Conservation (phyloP, 768 basidiomycete genomes). For the Russula compacta region DNA sequence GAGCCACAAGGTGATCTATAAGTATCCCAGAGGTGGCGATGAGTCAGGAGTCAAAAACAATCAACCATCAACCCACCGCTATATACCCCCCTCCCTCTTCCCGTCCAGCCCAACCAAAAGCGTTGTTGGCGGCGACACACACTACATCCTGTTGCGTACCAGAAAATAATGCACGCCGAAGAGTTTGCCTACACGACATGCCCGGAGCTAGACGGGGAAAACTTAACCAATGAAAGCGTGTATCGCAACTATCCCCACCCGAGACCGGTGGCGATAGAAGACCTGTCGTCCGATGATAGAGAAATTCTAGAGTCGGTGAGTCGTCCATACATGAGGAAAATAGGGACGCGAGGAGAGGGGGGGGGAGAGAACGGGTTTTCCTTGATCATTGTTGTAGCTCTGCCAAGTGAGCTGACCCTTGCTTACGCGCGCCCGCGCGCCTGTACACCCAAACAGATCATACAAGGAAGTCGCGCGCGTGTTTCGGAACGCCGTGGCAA, state of each 20-base stretch:
- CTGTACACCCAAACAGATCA: not conserved
- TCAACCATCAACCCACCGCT: not conserved
- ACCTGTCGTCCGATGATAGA: not conserved
- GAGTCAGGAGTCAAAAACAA: not conserved
- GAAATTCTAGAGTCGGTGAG: slow-evolving; percentile 9
- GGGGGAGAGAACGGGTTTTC: no score
- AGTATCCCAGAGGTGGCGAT: not conserved
- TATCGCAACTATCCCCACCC: slow-evolving; percentile 8
- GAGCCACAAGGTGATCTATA: slow-evolving; percentile 12
- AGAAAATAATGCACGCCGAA: slow-evolving; percentile 1
- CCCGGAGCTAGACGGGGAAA: slow-evolving; percentile 8
- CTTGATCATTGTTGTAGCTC: not conserved
- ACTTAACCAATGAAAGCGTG: not conserved
- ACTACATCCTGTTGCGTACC: not conserved
- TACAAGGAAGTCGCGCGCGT: slow-evolving; percentile 4
- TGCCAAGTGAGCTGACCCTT: not conserved
- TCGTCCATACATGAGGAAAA: not conserved
- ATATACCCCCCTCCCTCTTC: not conserved
- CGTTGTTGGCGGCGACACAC: not conserved
- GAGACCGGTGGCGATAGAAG: slow-evolving; percentile 5
- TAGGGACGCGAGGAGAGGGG: no score
- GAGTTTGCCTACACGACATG: not conserved
- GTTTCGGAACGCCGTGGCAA: slow-evolving; percentile 13
- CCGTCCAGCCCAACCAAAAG: not conserved
- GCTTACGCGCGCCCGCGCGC: not conserved